Base-by-base conservation (phyloP, 2,329 filamentous ascomycete genomes). In the Colletotrichum simmondsii region DNA sequence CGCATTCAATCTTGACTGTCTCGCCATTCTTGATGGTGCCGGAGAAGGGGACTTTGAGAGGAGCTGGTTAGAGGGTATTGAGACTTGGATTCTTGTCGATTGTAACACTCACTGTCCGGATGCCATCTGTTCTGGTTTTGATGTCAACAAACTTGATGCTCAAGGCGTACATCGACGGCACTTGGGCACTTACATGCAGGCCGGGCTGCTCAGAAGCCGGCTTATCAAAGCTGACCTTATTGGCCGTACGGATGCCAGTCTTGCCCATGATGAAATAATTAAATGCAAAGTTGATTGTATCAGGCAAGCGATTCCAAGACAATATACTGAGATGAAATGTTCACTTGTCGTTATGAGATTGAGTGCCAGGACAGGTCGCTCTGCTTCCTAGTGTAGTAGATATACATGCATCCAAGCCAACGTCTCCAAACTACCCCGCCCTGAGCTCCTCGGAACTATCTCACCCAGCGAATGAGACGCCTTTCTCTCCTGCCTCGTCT, bases 1-100 rank as follows among this genome's bases (percentile, higher is more conserved):
- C 86, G 78, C 95, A 98, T 86, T 98, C 94, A 76, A 98, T 97
- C 83, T 97, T 97, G 76, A 98, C 95, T 0, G 94, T 94, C 83
- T 98, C 95, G 35, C 92, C 92, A 78, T 95, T 92, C 77, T 93
- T 92, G 78, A 98, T 95, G 1, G 88, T 91, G 37, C 87, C 93
- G 63, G 87, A 88, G 68, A 89, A 90, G 0, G 95, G 95, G 64
- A 97, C 94, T 97, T 73, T 35, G 32, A 8, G 32, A 35, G 32
- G 32, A 68, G 54, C 52, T 66, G 54, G 62, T 63, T 72, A 64
- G 19, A 65, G 22, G 22, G 8, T 10, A 19, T 49, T 19, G 49
- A 24, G 59, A 19, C 42, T n/a, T 58, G n/a, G 6, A 12, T n/a
- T 37, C 11, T 2, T 26, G 19, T 7, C 12, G n/a, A 3, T 7